phyloP scores from a whole-genome alignment of 495 filamentous ascomycete species.

The Lasiosphaeriaceae sp. region DNA sequence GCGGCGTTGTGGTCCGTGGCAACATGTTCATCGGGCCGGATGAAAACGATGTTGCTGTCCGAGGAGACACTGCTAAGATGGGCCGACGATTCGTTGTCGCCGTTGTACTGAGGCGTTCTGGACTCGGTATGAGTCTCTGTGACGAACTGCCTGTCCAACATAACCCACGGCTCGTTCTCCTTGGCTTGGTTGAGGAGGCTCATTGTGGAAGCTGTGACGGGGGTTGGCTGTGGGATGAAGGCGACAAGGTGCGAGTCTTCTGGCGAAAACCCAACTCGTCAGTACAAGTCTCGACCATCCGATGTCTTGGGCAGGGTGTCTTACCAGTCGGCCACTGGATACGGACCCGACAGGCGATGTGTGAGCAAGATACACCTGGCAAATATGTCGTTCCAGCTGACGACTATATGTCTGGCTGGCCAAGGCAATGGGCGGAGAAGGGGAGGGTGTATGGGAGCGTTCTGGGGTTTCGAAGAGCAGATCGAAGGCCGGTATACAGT shows the following conservation, averaged over 20 bases:
- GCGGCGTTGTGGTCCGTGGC: neutral
- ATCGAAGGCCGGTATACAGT: no score
- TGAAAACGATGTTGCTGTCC: neutral
- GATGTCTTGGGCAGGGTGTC: no score
- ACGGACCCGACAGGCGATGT: no score
- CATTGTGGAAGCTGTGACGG: neutral
- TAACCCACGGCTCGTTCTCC: slow-evolving; percentile 7
- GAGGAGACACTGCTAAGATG: slow-evolving; percentile 12
- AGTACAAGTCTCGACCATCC: no score
- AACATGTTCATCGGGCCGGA: neutral
- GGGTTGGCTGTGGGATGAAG: neutral
- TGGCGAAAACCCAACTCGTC: no score
- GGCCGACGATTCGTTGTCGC: slow-evolving; percentile 25
- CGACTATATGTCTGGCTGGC: no score
- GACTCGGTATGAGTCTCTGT: slow-evolving; percentile 15
- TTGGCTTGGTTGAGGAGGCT: neutral
- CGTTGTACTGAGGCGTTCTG: slow-evolving; percentile 27
- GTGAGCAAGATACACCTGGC: no score
- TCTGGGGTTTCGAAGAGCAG: no score
- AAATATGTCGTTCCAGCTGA: no score
- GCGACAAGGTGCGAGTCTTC: neutral
- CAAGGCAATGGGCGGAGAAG: no score
- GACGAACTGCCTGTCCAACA: neutral
- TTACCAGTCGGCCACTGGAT: no score
- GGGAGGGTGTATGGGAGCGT: no score